Conservation (phyloP, 2,329 filamentous ascomycete species). For the Aplosporella prunicola region DNA sequence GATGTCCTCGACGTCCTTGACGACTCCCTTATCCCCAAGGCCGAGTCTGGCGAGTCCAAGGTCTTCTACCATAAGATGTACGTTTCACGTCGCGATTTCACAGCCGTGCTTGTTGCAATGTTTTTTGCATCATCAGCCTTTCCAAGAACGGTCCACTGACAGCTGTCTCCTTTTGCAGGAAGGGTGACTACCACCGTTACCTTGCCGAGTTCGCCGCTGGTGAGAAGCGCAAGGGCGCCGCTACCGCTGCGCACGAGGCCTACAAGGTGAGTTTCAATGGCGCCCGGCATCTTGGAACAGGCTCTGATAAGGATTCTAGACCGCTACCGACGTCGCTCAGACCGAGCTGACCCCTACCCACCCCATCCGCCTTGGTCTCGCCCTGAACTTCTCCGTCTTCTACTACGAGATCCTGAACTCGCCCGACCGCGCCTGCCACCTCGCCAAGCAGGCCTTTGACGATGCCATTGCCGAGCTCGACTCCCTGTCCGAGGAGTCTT, state of each 20-base stretch:
- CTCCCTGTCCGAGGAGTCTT: constrained; percentile 95
- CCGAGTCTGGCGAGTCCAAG: constrained; percentile 94
- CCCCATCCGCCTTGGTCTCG: constrained; percentile 85
- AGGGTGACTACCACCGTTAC: constrained; percentile 99
- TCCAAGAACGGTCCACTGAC: neutral
- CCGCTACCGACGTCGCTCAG: constrained; percentile 79
- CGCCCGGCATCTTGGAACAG: neutral
- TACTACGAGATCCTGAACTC: constrained; percentile 99
- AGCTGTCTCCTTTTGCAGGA: constrained; percentile 58
- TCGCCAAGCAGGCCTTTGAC: constrained; percentile 92
- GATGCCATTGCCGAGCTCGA: constrained; percentile 99
- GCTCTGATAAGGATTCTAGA: constrained; percentile 1
- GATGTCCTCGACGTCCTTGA: constrained; percentile 94
- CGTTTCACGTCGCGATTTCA: too few relatives aligned
- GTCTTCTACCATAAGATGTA: constrained; percentile 99
- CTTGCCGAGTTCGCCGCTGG: constrained; percentile 92
- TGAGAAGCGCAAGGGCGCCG: constrained; percentile 89
- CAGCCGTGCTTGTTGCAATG: constrained; percentile 5
- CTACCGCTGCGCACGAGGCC: constrained; percentile 88
- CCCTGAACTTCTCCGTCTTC: constrained; percentile 96
- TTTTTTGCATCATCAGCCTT: constrained; percentile 2
- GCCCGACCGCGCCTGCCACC: constrained; percentile 94
- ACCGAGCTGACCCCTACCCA: constrained; percentile 85
- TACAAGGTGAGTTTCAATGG: constrained; percentile 58
- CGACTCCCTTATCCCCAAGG: constrained; percentile 86